A percentile compares a stretch with the other conserved stretches of the same genome.
Conservation (phyloP, 1,284 basidiomycete genomes). For the Peniophora sp. region DNA sequence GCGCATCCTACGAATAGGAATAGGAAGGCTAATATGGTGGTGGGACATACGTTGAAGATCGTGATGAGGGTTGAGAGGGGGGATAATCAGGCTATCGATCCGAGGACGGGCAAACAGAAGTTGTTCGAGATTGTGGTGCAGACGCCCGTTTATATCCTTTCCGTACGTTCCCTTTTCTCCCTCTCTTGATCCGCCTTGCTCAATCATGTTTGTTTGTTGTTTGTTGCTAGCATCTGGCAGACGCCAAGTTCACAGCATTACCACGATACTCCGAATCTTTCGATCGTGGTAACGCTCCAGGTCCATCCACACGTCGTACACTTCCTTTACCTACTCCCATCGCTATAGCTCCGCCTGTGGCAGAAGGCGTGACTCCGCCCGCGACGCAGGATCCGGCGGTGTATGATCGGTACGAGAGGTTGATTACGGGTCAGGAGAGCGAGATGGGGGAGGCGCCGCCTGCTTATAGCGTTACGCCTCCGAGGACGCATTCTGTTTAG, state of each 20-base stretch:
- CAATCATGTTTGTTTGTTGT: not conserved
- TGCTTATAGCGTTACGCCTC: constrained; percentile 26
- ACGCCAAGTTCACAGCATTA: constrained; percentile 69
- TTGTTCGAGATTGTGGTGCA: constrained; percentile 90
- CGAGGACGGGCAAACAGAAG: constrained; percentile 66
- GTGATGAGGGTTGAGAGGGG: constrained; percentile 82
- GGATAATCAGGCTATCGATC: constrained; percentile 57
- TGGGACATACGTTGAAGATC: constrained; percentile 79
- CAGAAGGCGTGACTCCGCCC: not conserved
- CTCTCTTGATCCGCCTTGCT: not conserved
- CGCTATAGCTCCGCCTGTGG: not conserved
- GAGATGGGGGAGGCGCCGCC: constrained; percentile 61
- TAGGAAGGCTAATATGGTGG: constrained; percentile 70
- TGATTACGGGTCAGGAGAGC: constrained; percentile 57
- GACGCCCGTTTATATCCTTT: constrained; percentile 72
- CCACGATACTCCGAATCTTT: constrained; percentile 50
- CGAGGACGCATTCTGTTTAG: no score
- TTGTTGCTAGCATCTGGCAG: constrained; percentile 68
- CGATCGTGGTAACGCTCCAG: constrained; percentile 1
- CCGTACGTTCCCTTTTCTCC: constrained; percentile 42
- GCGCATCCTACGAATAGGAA: constrained; percentile 84
- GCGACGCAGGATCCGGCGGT: constrained; percentile 17
- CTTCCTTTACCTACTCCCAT: no score
- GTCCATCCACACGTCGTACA: not conserved
- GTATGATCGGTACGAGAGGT: constrained; percentile 44